Evolutionary conservation across 2,329 filamentous ascomycete species (phyloP), one percentile per base, ranked within the genome.

Genomic region (Colletotrichum gigasporum): DNA sequence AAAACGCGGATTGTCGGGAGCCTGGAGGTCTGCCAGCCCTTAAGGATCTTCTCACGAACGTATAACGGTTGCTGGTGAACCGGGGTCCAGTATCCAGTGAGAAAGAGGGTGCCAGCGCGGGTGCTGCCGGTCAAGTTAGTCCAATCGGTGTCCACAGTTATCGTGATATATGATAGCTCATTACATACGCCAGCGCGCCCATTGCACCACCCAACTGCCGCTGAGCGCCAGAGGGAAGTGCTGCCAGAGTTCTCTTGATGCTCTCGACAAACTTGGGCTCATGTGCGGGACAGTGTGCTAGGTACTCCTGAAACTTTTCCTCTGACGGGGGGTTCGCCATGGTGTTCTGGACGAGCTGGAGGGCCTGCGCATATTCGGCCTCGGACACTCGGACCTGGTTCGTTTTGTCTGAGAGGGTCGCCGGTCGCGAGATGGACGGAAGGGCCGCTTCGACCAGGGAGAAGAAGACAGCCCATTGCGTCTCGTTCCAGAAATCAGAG

Each of bases 51-150:
- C 71, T 91, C 84, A 35, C 91, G 86, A 16, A 87, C 78, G 32
- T 83, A 75, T 18, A 88, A 69, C 1, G 90, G 84, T 68, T 92
- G 90, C 53, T 86, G 77, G 55, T 87, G 81, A 45, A 93, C 75
- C 1, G 90, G 87, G 0, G 83, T 86, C 67, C 85, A 81, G 72
- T 88, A 86, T n/a, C 91, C 90, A 0, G 91, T 93, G 47, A 92
- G 79, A 5, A 91, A 73, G 16, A 91, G 76, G 24, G 88, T 87
- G 24, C 90, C 90, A 3, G 84, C 74, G 32, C 86, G 84, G 20
- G 88, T 89, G 65, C 88, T 91, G 73, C 30, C n/a, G 34, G 20
- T 18, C 12, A 34, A 6, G 39, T 50, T 39, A 62, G 58, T 24
- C 24, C 26, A 7, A 16, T 47, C 28, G 55, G 48, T 30, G 14